Base-by-base conservation (phyloP, 306 rosid genomes). In the Luffa aegyptiaca region DNA sequence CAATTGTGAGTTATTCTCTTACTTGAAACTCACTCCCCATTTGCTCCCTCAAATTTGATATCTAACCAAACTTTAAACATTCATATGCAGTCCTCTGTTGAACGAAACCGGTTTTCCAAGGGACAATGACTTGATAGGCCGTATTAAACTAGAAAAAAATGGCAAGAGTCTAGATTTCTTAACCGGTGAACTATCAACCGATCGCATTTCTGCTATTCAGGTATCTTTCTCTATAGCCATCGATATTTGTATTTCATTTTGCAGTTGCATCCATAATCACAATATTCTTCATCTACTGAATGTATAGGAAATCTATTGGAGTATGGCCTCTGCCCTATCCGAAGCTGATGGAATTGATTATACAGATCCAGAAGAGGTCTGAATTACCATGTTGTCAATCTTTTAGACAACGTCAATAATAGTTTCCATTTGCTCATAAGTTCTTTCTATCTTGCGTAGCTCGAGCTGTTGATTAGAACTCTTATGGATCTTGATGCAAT, bases 321-420 rank as follows among this genome's bases (percentile, higher is more conserved):
- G 93, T 82, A 91, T 95, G 95, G 97, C 97, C 26, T 88, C 95
- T 52, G 97, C 95, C 39, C 92, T 95, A 69, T 95, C 90, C 52
- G 97, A 91, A 89, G 98, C 97, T 46, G 97, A 95, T 89, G 98
- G 98, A 84, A 86, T 94, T 65, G 97, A 94, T 84, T 94, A 92
- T 84, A 91, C 97, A 56, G 90, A 95, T 87, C 97, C 98, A 36
- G 97, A 95, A 84, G 98, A 95, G 98, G 98, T 94, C 85, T 65
- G 82, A 73, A 46, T 14, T 73, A 3, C 77, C 61, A 31, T 73
- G 42, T 16, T 63, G 11, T 48, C 59, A 26, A 16, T 48, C 33
- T 33, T 45, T 80, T 1, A 13, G 77, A 70, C 80, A 35, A 17
- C n/a, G 69, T 76, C 56, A 53, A 56, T 76, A 80, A 31, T 76